Evolutionary conservation across 805 yeast species (phyloP), one percentile per base, ranked within the genome.

Genomic region (Nakazawaea peltata): DNA sequence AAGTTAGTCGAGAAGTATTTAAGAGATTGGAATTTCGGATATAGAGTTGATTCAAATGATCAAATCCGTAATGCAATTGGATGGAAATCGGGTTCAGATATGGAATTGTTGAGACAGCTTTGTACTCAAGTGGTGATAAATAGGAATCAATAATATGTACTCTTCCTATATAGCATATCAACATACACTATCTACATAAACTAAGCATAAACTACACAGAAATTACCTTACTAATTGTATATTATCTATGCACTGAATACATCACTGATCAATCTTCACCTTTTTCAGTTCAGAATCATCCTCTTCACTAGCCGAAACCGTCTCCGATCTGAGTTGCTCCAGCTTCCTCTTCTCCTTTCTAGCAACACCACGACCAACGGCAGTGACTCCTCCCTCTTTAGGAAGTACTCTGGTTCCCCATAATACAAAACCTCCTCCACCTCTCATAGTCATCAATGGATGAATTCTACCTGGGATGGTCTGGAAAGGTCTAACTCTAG

Each of bases 401-500:
- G 96, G 95, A 35, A 76, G 61, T 0, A 92, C 97, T 32, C 83
- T 67, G 12, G 83, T 72, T 3, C 90, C 94, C 63, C 77, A 71
- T 44, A 87, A 61, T 2, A 92, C 54, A 54, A 76, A 90, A 0
- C 99, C 99, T 23, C 97, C 97, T 39, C 81, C 88, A 5, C 95
- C 87, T 48, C 85, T 71, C 69, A 81, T 77, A 0, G 97, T 84
- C 99, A 92, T 92, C 41, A 79, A 52, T 1, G 99, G 99, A 56
- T 92, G 99, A 49, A 90, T 65, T 52, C 94, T 77, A 6, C 97
- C 98, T 14, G 94, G 85, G 19, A 90, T 75, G 3, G 97, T 86
- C 62, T 92, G 99, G 54, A 81, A 88, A 33, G 78, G 79, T 44
- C 97, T 72, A 10, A 82, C 92, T 42, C 84, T 68, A 1, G 94